A percentile compares a stretch with the other conserved stretches of the same genome.
These are phyloP conservation scores for Geranium incanum DNA, from an alignment of 441 rosid species.

Conservation along the genomic window DNA sequence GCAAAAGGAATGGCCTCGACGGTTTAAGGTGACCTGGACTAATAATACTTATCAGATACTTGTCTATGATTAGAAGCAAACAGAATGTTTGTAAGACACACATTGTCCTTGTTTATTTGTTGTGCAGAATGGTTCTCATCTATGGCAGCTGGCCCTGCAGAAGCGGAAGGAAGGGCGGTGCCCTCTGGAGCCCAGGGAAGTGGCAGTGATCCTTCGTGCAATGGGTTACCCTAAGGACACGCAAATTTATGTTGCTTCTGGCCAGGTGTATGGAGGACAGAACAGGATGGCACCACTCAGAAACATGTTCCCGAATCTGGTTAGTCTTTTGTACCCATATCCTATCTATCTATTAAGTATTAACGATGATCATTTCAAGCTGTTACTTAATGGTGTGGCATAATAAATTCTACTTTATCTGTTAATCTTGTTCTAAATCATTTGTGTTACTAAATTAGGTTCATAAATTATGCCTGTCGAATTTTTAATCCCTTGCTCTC, in stretches of 20 bases:
- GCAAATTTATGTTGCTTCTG: conserved; percentile 97
- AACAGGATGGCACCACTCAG: conserved; percentile 97
- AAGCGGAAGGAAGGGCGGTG: conserved; percentile 98
- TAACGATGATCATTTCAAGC: background rate
- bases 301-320: conserved; percentile 97
- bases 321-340: conserved; percentile 22
- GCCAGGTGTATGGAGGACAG: conserved; percentile 96
- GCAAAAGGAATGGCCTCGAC: conserved; percentile 96
- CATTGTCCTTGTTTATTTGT: conserved; percentile 18
- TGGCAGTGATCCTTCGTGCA: conserved; percentile 89
- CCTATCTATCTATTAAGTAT: background rate
- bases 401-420: too few species aligned
- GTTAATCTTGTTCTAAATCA: too few species aligned
- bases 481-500: too few species aligned
- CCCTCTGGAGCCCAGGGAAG: conserved; percentile 99
- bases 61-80: conserved; percentile 12
- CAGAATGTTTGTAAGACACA: background rate
- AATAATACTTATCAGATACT: conserved; percentile 1
- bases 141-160: conserved; percentile 72
- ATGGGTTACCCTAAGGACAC: conserved; percentile 98
- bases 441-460: too few species aligned
- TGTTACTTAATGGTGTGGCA: too few species aligned
- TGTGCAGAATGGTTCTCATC: conserved; percentile 90
- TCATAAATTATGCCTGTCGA: too few species aligned
- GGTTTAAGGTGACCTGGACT: conserved; percentile 58